Percentiles rank a stretch among this genome's conserved stretches.
phyloP scores from a whole-genome alignment of 768 basidiomycete species.

The Lactarius sanguifluus region DNA sequence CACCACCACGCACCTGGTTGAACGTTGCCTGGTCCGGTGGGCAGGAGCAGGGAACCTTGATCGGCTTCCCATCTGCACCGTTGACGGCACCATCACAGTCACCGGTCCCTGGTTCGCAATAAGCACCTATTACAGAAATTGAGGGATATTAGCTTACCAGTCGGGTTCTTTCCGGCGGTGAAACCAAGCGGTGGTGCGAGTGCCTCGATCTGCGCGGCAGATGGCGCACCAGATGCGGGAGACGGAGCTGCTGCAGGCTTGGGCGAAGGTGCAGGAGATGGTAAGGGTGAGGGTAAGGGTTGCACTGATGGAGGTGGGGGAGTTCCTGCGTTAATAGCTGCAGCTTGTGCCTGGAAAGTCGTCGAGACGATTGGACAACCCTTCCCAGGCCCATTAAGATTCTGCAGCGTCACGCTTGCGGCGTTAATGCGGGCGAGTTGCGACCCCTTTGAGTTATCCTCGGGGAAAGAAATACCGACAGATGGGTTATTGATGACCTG shows the following conservation, averaged over 20 bases:
- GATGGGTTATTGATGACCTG: slow-evolving; percentile 20
- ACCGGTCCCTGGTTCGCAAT: slow-evolving; percentile 10
- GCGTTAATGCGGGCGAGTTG: slow-evolving; percentile 51
- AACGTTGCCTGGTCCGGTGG: slow-evolving; percentile 40
- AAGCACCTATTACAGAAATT: not conserved
- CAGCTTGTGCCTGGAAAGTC: slow-evolving; percentile 47
- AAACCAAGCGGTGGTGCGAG: slow-evolving; percentile 34
- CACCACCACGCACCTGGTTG: slow-evolving; percentile 31
- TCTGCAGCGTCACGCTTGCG: slow-evolving; percentile 66
- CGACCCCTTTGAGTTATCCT: slow-evolving; percentile 41
- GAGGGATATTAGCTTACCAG: slow-evolving; percentile 7
- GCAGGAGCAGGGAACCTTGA: slow-evolving; percentile 45
- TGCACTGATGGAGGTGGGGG: not conserved
- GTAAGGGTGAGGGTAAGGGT: not conserved
- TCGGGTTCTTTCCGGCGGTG: slow-evolving; percentile 34
- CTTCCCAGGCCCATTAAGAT: slow-evolving; percentile 61
- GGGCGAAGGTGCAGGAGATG: not conserved
- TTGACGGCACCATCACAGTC: slow-evolving; percentile 34
- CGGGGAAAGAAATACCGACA: slow-evolving; percentile 43
- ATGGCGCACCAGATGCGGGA: not conserved
- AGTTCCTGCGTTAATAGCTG: slow-evolving; percentile 24
- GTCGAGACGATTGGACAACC: slow-evolving; percentile 68
- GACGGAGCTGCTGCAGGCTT: not conserved
- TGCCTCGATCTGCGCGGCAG: slow-evolving; percentile 14
- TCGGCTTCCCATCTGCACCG: slow-evolving; percentile 37